A percentile compares a stretch with the other conserved stretches of the same genome.
Conservation (phyloP, 148 eudicot species). For the Rhododendron vialii region DNA sequence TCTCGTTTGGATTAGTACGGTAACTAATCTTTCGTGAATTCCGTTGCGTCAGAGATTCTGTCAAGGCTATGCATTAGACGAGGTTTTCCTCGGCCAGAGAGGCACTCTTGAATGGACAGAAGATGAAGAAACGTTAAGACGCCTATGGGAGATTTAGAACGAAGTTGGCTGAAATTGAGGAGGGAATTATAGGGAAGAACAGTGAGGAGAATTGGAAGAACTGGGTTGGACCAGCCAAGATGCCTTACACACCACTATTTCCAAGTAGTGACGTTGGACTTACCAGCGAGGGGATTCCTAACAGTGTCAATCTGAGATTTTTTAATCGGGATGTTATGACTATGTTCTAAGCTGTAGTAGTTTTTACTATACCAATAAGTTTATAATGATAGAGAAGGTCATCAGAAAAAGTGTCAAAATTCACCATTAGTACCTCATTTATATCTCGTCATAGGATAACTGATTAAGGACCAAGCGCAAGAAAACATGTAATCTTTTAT, state of each 20-base stretch:
- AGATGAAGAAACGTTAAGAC: conserved; percentile 40
- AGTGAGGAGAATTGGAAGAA: conserved; percentile 43
- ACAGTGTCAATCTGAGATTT: conserved; percentile 59
- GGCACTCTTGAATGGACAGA: conserved; percentile 58
- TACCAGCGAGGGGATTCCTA: conserved; percentile 91
- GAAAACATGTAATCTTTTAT: not conserved
- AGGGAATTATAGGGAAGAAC: conserved; percentile 49
- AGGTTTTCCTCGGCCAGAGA: conserved; percentile 78
- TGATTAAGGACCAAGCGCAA: not conserved
- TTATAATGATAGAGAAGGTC: too few relatives aligned
- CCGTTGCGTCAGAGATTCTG: conserved; percentile 16
- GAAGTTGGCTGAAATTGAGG: conserved; percentile 48
- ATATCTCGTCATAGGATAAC: not conserved
- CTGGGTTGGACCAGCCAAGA: conserved; percentile 61
- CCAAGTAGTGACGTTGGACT: conserved; percentile 66
- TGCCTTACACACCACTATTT: conserved; percentile 70
- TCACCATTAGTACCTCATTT: not conserved
- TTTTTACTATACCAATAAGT: not conserved
- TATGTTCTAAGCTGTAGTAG: not conserved
- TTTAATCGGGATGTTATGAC: not conserved
- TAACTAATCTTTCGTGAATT: too few relatives aligned
- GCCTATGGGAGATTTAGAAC: conserved; percentile 59
- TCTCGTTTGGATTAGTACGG: too few relatives aligned
- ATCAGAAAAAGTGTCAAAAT: not conserved
- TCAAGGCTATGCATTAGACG: conserved; percentile 78